Base-by-base conservation (phyloP, 768 basidiomycete species). In the Leccinum arenicola region DNA sequence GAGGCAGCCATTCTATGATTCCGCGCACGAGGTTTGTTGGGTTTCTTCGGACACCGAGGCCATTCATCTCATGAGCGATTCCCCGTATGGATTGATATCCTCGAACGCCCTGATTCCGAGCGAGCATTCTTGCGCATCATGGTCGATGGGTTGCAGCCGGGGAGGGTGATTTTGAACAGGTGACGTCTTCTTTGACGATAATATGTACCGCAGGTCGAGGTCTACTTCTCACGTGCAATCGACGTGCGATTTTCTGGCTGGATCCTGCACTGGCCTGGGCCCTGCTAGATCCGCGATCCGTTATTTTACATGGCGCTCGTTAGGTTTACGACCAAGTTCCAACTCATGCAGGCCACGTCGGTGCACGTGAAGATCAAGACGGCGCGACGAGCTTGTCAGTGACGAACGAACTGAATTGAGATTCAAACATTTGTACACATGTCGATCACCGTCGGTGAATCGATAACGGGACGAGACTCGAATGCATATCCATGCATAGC, bases 51-150 rank as follows among this genome's bases (percentile, higher is more conserved):
- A 98, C 70, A 89, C 87, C 49, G 94, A 96, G 70, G 97, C 97
- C 1, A 75, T 98, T 57, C 70, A 74, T 17, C 82, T 98, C 35
- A 99, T 99, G 91, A 98, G 98, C 72, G 94, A 98, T 72, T 97
- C 95, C 15, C 84, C 84, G 23, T 23, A 23, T 23, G 23, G 23
- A 23, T 3, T 23, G 23, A 23, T 23, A 23, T 23, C 21, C 21
- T 21, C 23, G 23, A 23, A 23, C 23, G 23, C 23, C 2, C 23
- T 23, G 23, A 23, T 23, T 23, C 23, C 23, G 23, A 23, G 23
- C 23, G 23, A 23, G 23, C 23, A 23, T 23, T 23, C 23, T 23
- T 23, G 23, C 23, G 23, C 23, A 23, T 23, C 23, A 23, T 23
- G 23, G 23, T 23, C 23, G 23, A 23, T 3, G 23, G 2, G 23